Base-by-base conservation (phyloP, 441 rosid species). In the Iberis amara region DNA sequence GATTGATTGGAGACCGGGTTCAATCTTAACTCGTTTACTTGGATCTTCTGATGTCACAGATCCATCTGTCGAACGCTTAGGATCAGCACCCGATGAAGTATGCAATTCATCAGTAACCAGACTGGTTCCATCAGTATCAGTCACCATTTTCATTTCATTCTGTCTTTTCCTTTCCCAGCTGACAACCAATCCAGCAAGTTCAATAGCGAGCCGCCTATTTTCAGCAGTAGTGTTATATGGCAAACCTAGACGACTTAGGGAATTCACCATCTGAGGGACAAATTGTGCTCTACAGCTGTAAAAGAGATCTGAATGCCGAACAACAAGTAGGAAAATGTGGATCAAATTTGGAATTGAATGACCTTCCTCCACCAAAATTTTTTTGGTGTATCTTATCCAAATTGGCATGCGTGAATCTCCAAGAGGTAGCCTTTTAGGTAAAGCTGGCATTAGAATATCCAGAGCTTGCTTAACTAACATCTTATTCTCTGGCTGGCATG, bases 241-340 rank as follows among this genome's bases (percentile, higher is more conserved):
- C 79, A 94, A 80, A 61, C 99, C 99, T 46, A 94, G 86, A 38
- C 99, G 94, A 70, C 99, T 94, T 50, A 94, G 87, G 55, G 99
- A 90, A 75, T 94, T 94, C 65, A 94, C 99, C 99, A 94, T 94
- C 74, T 94, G 99, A 71, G 99, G 99, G 36, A 94, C 99, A 76
- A 94, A 94, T 53, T 94, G 99, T 9, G 96, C 99, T 75, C 99
- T 83, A 73, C 99, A 90, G 75, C 96, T 76, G 68, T 94, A 94
- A 71, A 94, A 94, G 68, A 94, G 95, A 75, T 90, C 81, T 63
- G 99, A 83, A 78, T 94, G 99, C 33, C 98, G 91, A 41, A 90
- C 96, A 74, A 94, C 87, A 55, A 94, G 90, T 73, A 90, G 96
- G 80, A 94, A 94, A 72, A 94, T 94, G 76, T 94, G 99, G 76